Evolutionary conservation across 2,329 filamentous ascomycete genomes (phyloP).

Genomic region (Coniella lustricola): DNA sequence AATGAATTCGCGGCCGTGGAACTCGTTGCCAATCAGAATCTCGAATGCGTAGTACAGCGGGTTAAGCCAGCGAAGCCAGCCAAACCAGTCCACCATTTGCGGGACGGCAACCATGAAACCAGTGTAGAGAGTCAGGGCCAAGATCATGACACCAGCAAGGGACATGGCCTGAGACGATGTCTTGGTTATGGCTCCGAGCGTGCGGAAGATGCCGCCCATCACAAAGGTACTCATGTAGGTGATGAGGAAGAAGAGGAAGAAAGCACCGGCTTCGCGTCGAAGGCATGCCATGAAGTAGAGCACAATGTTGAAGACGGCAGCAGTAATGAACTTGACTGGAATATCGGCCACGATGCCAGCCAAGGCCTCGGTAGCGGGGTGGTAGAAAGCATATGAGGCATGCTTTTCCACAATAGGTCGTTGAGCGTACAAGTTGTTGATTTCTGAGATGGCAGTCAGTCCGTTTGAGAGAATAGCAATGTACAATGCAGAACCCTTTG

Average conservation of each 20-base stretch:
- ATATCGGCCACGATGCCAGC: conserved; percentile 49
- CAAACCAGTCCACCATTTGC: conserved; percentile 65
- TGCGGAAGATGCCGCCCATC: conserved; percentile 72
- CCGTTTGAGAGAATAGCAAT: conserved; percentile 37
- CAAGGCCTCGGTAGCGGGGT: conserved; percentile 45
- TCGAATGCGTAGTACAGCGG: conserved; percentile 71
- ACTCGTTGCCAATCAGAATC: conserved; percentile 66
- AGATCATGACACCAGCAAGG: conserved; percentile 45
- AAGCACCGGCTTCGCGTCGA: conserved; percentile 53
- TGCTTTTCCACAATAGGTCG: conserved; percentile 44
- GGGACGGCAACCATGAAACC: conserved; percentile 46
- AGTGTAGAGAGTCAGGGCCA: conserved; percentile 55
- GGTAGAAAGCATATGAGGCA: conserved; percentile 42
- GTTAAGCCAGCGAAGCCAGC: conserved; percentile 71
- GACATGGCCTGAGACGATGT: conserved; percentile 55
- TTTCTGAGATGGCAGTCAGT: conserved; percentile 37
- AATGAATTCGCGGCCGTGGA: conserved; percentile 48
- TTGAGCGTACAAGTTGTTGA: conserved; percentile 37
- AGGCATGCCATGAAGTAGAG: conserved; percentile 52
- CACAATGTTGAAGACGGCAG: conserved; percentile 45
- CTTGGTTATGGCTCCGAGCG: conserved; percentile 62
- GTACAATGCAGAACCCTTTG: conserved; percentile 51
- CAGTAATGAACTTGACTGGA: conserved; percentile 48
- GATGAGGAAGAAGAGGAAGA: conserved; percentile 72
- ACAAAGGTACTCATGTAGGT: conserved; percentile 61